Evolutionary conservation across 2,329 filamentous ascomycete genomes (phyloP).

Genomic region (Dactylellina drechsleri): DNA sequence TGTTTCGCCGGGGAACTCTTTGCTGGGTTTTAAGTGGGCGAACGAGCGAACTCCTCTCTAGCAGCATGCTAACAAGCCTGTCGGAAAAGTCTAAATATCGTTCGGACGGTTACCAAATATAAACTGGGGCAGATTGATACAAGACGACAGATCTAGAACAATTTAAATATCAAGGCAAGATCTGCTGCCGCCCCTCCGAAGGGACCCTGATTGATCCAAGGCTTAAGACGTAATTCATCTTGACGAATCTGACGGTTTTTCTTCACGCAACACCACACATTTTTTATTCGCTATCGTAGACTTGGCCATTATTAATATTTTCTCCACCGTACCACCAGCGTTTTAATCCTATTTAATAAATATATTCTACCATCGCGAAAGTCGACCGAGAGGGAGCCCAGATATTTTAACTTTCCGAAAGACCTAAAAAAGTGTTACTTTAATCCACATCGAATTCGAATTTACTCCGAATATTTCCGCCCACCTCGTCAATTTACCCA

Average conservation of each 20-base stretch:
- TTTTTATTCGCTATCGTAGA: too few relatives aligned
- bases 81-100: neutral
- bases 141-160: conserved; percentile 18
- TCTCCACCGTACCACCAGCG: too few relatives aligned
- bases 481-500: conserved; percentile 17
- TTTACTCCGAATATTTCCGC: conserved; percentile 15
- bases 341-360: neutral
- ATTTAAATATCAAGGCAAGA: conserved; percentile 8
- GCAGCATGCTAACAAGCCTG: conserved; percentile 3
- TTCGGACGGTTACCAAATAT: conserved; percentile 12
- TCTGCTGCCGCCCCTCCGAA: neutral
- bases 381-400: neutral
- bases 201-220: conserved; percentile 14
- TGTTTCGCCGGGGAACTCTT: too few relatives aligned
- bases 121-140: conserved; percentile 2
- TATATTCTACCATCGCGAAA: neutral
- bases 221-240: conserved; percentile 33
- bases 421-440: too few relatives aligned
- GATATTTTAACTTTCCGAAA: too few relatives aligned
- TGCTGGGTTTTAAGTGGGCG: conserved; percentile 17
- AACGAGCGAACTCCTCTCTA: conserved; percentile 40
- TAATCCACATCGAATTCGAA: neutral
- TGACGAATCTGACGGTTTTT: neutral
- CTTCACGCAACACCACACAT: too few relatives aligned
- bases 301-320: too few relatives aligned